Conservation (phyloP, 495 filamentous ascomycete species). For the Penicillium diatomitis region DNA sequence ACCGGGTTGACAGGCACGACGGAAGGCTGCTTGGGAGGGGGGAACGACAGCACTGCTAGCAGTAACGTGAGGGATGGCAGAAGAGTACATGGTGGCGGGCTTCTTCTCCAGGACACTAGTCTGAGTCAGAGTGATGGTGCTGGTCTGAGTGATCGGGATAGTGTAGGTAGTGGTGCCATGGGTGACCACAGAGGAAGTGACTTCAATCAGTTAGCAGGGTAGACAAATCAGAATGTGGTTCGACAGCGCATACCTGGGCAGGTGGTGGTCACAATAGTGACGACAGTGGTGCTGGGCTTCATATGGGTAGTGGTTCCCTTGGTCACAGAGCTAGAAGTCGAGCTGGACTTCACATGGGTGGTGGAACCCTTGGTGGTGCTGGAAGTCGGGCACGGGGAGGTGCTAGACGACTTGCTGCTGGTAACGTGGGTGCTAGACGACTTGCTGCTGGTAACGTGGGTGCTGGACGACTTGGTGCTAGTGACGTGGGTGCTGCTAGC, state of each 20-base stretch:
- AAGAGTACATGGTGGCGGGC: constrained; percentile 20
- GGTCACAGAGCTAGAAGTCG: neutral
- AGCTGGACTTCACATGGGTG: neutral
- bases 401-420: neutral
- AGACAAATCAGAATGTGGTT: neutral
- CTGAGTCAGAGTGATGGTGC: constrained; percentile 28
- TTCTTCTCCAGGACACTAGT: constrained; percentile 23
- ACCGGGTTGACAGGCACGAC: no score
- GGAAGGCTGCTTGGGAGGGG: neutral
- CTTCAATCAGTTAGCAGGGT: constrained; percentile 14
- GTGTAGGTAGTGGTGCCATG: constrained; percentile 22
- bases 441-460: neutral
- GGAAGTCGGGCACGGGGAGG: constrained; percentile 4
- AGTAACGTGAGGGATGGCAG: constrained; percentile 9
- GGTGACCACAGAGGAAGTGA: constrained; percentile 23
- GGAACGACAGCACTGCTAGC: constrained; percentile 5
- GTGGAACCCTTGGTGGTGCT: neutral
- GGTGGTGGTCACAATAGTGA: constrained; percentile 27
- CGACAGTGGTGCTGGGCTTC: constrained; percentile 24
- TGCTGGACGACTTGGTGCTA: constrained; percentile 1
- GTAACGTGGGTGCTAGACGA: constrained; percentile 1
- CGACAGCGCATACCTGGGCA: constrained; percentile 24
- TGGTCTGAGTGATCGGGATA: constrained; percentile 29
- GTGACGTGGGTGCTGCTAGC: neutral
- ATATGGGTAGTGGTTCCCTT: constrained; percentile 7